Base-by-base conservation (phyloP, 2,329 filamentous ascomycete genomes). In the Xylariaceae sp. region DNA sequence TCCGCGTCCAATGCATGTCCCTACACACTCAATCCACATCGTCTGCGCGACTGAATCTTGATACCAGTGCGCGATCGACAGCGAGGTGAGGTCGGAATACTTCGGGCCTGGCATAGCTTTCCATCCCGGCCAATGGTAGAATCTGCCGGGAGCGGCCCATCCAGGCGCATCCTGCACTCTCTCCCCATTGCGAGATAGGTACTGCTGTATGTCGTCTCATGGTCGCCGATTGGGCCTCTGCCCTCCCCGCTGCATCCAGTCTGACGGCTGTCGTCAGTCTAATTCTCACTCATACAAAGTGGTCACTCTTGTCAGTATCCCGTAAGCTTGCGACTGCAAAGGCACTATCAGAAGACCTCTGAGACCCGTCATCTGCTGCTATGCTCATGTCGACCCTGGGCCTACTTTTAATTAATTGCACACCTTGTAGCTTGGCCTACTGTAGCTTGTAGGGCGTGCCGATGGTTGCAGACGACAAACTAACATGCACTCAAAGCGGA, bases 111-210 rank as follows among this genome's bases (percentile, higher is more conserved):
- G 31, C 34, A 18, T 18, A n/a, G 24, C 6, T 31, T 36, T 31
- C 29, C 16, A 29, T 36, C 17, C 24, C 28, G 40, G 27, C 34
- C 33, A 40, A 35, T 31, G 28, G 43, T 31, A 40, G 34, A 33
- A 31, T 38, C 34, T 46, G 31, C 44, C 44, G 44, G 44, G 37
- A 34, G n/a, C n/a, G n/a, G n/a, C n/a, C 40, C 38, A 34, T 38
- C 31, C 37, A 32, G 40, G n/a, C n/a, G n/a, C n/a, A n/a, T n/a
- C n/a, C n/a, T n/a, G n/a, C n/a, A n/a, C n/a, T n/a, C n/a, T n/a
- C n/a, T n/a, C n/a, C n/a, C n/a, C n/a, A n/a, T n/a, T n/a, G n/a
- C n/a, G n/a, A n/a, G n/a, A n/a, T n/a, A n/a, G n/a, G n/a, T n/a
- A n/a, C n/a, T n/a, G n/a, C n/a, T n/a, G n/a, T n/a, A n/a, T n/a